Evolutionary conservation across 176 grass and related monocot species (phyloP), one percentile per base, ranked within the genome.

Genomic region (Leersia perrieri): DNA sequence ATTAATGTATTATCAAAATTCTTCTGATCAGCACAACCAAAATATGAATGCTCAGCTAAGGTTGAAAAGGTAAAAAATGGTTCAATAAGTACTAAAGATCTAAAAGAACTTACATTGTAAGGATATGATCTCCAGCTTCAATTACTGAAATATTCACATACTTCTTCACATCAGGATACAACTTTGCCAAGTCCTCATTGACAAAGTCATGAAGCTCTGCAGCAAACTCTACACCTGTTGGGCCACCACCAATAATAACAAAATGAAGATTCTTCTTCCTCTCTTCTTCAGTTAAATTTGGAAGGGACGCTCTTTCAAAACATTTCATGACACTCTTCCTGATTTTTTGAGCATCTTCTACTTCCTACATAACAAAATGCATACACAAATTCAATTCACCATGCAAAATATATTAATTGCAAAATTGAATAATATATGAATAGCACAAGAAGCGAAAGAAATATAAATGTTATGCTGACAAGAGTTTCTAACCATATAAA

Each of bases 161-260:
- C 60, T 94, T 83, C 39, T 79, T 74, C 20, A 94, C 60, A 40
- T 89, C 86, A 86, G 92, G 95, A 80, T 98, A 98, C 53, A 98
- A 76, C 23, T 98, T 94, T 38, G 86, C 70, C 69, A 98, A 77
- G 84, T 95, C 95, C 60, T 93, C 95, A 36, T 89, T 82, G 70
- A 98, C 88, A 84, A 98, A 98, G 78, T 98, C 92, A 75, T 98
- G 92, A 78, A 98, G 88, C 88, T 98, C 92, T 76, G 95, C 95
- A 72, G 95, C 92, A 92, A 98, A 98, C 89, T 98, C 95, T 64
- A 98, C 95, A 28, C 95, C 95, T 34, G 95, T 98, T 47, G 95
- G 95, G 74, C 95, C 95, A 68, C 92, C 95, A 75, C 95, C 95
- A 86, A 98, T 86, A 83, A 98, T 60, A 44, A 98, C 90, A 62